Conservation (phyloP, 495 filamentous ascomycete species). For the Platismatia glauca region DNA sequence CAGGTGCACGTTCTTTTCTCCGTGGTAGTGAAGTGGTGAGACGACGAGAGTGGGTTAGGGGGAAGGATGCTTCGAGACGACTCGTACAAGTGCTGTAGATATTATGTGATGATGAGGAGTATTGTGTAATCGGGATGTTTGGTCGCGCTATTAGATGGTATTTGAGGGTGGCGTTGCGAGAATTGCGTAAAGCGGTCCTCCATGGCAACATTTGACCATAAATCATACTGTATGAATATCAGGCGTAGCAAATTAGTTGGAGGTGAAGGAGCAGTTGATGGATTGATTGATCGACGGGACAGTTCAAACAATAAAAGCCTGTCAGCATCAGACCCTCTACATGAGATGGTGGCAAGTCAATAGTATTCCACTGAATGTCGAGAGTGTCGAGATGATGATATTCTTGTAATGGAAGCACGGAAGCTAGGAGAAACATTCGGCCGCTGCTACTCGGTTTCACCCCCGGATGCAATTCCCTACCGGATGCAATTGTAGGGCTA, state of each 20-base stretch:
- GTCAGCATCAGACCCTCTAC: neutral
- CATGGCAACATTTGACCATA: conserved; percentile 47
- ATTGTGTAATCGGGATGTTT: neutral
- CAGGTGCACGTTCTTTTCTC: conserved; percentile 21
- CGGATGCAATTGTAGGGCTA: too few relatives aligned
- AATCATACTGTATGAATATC: conserved; percentile 38
- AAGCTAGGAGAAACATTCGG: conserved; percentile 5
- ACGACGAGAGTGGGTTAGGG: conserved; percentile 9
- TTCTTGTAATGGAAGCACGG: neutral
- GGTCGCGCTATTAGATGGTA: neutral
- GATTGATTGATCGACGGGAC: neutral
- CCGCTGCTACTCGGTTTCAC: too few relatives aligned
- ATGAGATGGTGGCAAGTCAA: neutral
- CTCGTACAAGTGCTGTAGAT: conserved; percentile 26
- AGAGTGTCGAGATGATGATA: conserved; percentile 9
- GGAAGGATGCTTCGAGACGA: conserved; percentile 29
- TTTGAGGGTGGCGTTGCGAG: conserved; percentile 3
- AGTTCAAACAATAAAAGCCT: neutral
- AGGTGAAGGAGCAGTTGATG: neutral
- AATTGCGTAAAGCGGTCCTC: conserved; percentile 43
- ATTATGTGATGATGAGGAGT: neutral
- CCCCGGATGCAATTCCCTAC: too few relatives aligned
- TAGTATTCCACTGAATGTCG: neutral
- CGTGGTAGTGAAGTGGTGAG: conserved; percentile 20
- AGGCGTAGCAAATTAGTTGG: neutral